phyloP scores from a whole-genome alignment of 805 yeast genomes.

The Metschnikowia orientalis region DNA sequence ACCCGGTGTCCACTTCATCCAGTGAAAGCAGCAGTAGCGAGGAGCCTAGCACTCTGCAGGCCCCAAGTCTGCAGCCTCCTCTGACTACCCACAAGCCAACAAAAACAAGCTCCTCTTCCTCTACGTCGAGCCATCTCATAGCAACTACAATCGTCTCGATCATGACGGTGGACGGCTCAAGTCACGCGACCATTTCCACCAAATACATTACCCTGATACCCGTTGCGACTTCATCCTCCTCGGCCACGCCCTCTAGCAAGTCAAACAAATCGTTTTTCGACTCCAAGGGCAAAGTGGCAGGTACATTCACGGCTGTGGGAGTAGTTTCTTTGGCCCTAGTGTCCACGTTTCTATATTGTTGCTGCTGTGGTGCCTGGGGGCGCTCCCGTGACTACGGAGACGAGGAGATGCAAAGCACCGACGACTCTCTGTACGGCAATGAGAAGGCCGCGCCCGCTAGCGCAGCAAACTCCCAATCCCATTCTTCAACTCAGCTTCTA shows the following conservation, averaged over 20 bases:
- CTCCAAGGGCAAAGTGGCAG: slow-evolving; percentile 75
- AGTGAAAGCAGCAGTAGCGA: too few species aligned
- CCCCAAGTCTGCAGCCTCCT: too few species aligned
- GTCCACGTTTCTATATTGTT: slow-evolving; percentile 39
- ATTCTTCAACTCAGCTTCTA: slow-evolving; percentile 15
- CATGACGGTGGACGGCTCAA: slow-evolving; percentile 31
- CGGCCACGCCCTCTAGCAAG: slow-evolving; percentile 1
- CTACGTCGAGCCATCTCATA: slow-evolving; percentile 17
- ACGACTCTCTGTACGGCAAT: slow-evolving; percentile 23
- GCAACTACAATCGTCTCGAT: slow-evolving; percentile 33
- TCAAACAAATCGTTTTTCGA: slow-evolving; percentile 50
- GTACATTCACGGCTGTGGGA: slow-evolving; percentile 79
- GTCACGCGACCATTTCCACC: slow-evolving; percentile 20
- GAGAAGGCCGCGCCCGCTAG: slow-evolving; percentile 16
- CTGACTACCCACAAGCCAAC: too few species aligned
- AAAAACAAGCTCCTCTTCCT: too few species aligned
- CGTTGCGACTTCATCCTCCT: slow-evolving; percentile 6
- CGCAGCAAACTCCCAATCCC: slow-evolving; percentile 11
- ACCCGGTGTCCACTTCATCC: not conserved
- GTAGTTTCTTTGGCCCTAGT: slow-evolving; percentile 48
- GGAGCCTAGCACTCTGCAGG: too few species aligned
- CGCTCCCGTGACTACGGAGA: slow-evolving; percentile 30
- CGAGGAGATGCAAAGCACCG: slow-evolving; percentile 36
- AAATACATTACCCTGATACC: slow-evolving; percentile 21
- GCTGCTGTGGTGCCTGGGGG: slow-evolving; percentile 22